Conservation (phyloP, 2,329 filamentous ascomycete species). For the Fusarium pilosicola region DNA sequence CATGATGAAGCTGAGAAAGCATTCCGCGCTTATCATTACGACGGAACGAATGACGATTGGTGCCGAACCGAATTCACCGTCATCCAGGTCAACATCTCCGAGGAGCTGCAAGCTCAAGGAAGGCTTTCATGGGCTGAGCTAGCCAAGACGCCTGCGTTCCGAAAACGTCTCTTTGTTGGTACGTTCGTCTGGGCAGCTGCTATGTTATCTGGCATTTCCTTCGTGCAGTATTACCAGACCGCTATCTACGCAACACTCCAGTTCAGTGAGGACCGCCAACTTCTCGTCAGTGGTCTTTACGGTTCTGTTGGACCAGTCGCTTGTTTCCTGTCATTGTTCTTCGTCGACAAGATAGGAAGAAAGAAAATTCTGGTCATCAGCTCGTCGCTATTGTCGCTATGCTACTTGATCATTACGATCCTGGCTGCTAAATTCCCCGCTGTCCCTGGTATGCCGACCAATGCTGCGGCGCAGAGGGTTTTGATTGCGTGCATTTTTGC, state of each 20-base stretch:
- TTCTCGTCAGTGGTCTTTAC: conserved; percentile 54
- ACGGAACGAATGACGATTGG: conserved; percentile 51
- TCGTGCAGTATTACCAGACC: conserved; percentile 56
- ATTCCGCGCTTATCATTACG: conserved; percentile 49
- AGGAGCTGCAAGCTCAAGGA: conserved; percentile 44
- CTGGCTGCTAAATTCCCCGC: conserved; percentile 52
- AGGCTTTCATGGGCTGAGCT: conserved; percentile 48
- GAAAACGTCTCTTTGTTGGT: conserved; percentile 52
- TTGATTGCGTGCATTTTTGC: conserved; percentile 54
- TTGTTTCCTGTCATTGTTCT: conserved; percentile 51
- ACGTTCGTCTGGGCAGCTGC: conserved; percentile 55
- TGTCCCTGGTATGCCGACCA: conserved; percentile 49
- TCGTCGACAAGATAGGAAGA: conserved; percentile 51
- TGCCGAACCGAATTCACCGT: conserved; percentile 47
- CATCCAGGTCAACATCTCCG: conserved; percentile 51
- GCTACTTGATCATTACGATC: conserved; percentile 53
- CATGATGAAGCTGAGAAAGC: conserved; percentile 50
- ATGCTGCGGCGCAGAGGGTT: conserved; percentile 50
- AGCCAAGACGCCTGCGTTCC: conserved; percentile 47
- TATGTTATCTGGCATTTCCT: conserved; percentile 54
- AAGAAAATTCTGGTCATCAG: conserved; percentile 52
- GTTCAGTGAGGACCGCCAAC: conserved; percentile 49
- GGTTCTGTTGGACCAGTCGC: conserved; percentile 52
- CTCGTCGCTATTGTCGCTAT: conserved; percentile 49
- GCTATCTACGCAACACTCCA: conserved; percentile 55